A percentile compares a stretch with the other conserved stretches of the same genome.
These are phyloP conservation scores for Carex cristatella DNA, from an alignment of 176 grass and related monocot species.

Conservation along the genomic window DNA sequence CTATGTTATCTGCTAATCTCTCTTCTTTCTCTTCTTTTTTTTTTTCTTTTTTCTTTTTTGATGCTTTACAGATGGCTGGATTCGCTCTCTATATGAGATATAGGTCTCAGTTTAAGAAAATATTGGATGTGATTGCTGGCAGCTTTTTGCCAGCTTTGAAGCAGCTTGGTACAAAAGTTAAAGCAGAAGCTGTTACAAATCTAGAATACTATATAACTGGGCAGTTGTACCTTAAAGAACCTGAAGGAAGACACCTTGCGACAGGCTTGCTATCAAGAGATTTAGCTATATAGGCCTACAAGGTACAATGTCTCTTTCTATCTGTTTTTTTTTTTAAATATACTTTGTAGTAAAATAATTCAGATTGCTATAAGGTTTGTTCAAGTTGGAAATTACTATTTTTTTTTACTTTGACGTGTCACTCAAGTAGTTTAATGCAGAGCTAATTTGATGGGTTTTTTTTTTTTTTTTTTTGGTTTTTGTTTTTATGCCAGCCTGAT, in stretches of 20 bases:
- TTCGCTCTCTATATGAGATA: slow-evolving; percentile 66
- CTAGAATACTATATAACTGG: slow-evolving; percentile 60
- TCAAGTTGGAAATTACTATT: neutral
- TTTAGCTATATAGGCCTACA: neutral
- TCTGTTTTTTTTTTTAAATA: neutral
- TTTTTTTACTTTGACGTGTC: neutral
- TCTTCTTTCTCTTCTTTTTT: neutral
- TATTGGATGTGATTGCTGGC: slow-evolving; percentile 49
- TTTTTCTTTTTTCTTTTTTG: neutral
- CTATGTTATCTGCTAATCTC: neutral
- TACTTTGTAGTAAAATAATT: neutral
- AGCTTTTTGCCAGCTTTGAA: slow-evolving; percentile 63
- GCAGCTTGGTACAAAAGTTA: slow-evolving; percentile 38
- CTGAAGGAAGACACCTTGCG: slow-evolving; percentile 58
- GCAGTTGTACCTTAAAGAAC: slow-evolving; percentile 57
- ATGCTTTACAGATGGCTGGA: slow-evolving; percentile 62
- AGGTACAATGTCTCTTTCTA: neutral
- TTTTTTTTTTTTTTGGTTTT: neutral
- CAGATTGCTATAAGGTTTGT: neutral
- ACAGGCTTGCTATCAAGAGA: slow-evolving; percentile 42
- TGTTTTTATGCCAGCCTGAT: neutral
- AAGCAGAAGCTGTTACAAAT: slow-evolving; percentile 40
- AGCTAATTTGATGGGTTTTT: neutral
- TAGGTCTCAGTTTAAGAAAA: slow-evolving; percentile 65
- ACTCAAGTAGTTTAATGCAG: neutral